Base-by-base conservation (phyloP, 352 stramenopile species). In the Globisporangium perplexum region DNA sequence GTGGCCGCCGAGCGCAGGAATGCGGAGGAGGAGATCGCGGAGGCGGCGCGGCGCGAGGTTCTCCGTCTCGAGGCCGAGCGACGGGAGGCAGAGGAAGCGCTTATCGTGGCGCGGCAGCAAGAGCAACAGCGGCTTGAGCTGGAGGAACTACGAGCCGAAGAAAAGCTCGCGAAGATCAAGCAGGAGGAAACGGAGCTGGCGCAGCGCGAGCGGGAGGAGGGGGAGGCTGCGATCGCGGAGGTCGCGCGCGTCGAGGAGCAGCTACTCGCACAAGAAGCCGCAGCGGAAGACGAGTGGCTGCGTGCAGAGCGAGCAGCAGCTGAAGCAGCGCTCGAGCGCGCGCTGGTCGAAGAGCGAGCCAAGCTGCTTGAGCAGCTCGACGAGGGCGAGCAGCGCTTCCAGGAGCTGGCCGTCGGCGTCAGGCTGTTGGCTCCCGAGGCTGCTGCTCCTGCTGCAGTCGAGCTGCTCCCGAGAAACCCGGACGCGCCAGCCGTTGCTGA, bases 1-100 rank as follows among this genome's bases (percentile, higher is more conserved):
- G 31, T 63, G 46, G 31, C 43, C 1, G 47, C 31, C 6, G 55
- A 54, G 26, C 57, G 42, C 12, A 23, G 44, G 43, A 33, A 26
- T 4, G 50, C 52, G 0, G 59, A 79, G 64, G 50, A 69, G 50
- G 65, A 73, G 33, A 50, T 78, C 3, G 43, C 53, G 2, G 53
- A 65, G 38, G 35, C 30, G 4, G 30, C 33, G 17, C 47, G 24
- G 4, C 36, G n/a, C 5, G 48, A 56, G 6, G 8, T 23, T 2
- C 4, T 38, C 36, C 48, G 48, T 1, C 36, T 56, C 4, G 55
- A 62, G 31, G 48, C 44, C 7, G 55, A 54, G 22, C 36, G 28
- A 7, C 31, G 23, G 10, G 15, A 35, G 53, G 50, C 59, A 1
- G 39, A 50, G 53, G 42, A 44, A 18, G 55, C 28, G 47, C 38